These are phyloP conservation scores for Trypethelium eluteriae DNA, from an alignment of 495 filamentous ascomycete genomes.

Conservation along the genomic window DNA sequence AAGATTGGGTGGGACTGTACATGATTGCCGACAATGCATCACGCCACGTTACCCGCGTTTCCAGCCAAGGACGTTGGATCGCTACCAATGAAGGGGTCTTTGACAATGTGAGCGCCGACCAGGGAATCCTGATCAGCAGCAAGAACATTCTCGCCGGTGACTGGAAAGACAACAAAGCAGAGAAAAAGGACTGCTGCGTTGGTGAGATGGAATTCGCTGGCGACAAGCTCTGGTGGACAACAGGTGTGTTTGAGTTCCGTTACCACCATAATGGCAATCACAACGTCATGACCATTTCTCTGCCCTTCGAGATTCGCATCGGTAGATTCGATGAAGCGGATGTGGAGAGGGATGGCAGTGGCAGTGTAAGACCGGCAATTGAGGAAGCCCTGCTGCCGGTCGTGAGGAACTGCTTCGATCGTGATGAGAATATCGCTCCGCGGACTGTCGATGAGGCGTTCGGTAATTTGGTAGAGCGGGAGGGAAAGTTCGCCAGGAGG, in stretches of 20 bases:
- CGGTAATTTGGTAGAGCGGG: conserved; percentile 70
- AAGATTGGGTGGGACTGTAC: conserved; percentile 94
- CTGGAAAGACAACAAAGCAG: conserved; percentile 40
- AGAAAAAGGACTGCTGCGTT: conserved; percentile 43
- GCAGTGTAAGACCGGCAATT: conserved; percentile 49
- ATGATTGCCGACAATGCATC: conserved; percentile 87
- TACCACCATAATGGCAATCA: conserved; percentile 94
- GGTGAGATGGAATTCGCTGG: conserved; percentile 85
- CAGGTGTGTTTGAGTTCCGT: conserved; percentile 90
- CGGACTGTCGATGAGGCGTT: conserved; percentile 71
- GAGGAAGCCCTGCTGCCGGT: conserved; percentile 73
- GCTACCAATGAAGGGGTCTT: conserved; percentile 69
- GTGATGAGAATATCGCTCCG: conserved; percentile 85
- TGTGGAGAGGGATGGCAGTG: conserved; percentile 45
- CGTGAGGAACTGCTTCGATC: conserved; percentile 84
- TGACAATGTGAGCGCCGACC: conserved; percentile 66
- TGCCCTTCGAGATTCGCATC: conserved; percentile 86
- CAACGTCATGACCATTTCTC: conserved; percentile 91
- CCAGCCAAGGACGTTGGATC: conserved; percentile 85
- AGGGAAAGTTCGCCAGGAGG: conserved; percentile 78
- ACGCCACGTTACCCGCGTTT: conserved; percentile 70
- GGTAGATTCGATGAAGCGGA: conserved; percentile 64
- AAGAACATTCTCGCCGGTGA: conserved; percentile 40
- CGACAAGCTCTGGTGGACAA: conserved; percentile 95
- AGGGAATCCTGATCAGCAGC: conserved; percentile 69